phyloP scores from a whole-genome alignment of 2,329 filamentous ascomycete genomes.

The Aspergillus cejpii region DNA sequence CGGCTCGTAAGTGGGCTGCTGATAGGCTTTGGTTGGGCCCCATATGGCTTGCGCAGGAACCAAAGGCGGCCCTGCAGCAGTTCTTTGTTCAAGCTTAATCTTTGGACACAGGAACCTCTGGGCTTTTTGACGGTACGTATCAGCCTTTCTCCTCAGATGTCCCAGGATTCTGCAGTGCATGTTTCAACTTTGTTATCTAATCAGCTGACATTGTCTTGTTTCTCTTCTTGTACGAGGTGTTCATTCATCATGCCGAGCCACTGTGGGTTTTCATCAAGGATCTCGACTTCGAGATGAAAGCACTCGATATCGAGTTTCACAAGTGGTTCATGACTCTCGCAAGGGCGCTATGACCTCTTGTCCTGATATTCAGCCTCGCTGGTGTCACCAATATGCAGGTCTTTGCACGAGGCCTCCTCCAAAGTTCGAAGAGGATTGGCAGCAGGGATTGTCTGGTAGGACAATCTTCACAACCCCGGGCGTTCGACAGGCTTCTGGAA shows the following conservation, averaged over 20 bases:
- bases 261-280: not conserved
- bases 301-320: not conserved
- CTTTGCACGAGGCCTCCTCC: not conserved
- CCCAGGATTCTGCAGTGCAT: not conserved
- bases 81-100: conserved; percentile 2
- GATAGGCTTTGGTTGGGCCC: conserved; percentile 10
- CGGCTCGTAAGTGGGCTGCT: conserved; percentile 7
- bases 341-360: not conserved
- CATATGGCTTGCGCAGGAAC: conserved; percentile 23
- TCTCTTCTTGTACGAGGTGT: not conserved
- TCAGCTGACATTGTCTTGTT: not conserved
- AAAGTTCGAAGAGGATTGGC: conserved; percentile 8
- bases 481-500: conserved; percentile 16
- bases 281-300: not conserved
- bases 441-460: conserved; percentile 6
- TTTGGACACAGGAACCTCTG: conserved; percentile 1
- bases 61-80: conserved; percentile 9
- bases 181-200: not conserved
- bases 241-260: not conserved
- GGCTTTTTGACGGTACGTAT: not conserved
- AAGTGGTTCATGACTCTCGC: not conserved
- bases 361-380: not conserved
- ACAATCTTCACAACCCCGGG: not conserved
- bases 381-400: not conserved
- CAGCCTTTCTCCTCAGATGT: not conserved